phyloP scores from a whole-genome alignment of 2,329 filamentous ascomycete species.

The Alternaria postmessia region DNA sequence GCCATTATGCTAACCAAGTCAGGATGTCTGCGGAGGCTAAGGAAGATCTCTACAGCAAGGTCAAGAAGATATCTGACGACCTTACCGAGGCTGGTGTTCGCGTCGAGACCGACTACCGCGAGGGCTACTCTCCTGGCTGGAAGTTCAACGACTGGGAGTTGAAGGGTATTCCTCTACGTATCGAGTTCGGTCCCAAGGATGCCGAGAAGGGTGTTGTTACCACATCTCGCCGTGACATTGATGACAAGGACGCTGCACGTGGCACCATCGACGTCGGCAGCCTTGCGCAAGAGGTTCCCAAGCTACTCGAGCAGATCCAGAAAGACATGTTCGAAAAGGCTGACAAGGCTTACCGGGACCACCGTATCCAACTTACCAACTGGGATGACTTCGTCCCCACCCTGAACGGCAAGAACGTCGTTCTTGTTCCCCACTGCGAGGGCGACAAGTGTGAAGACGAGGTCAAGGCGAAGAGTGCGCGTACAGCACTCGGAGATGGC shows the following conservation, averaged over 20 bases:
- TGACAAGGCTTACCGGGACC: slow-evolving; percentile 77
- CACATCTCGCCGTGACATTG: slow-evolving; percentile 84
- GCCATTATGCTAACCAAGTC: slow-evolving; percentile 8
- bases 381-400: slow-evolving; percentile 93
- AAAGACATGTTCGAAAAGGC: slow-evolving; percentile 80
- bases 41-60: slow-evolving; percentile 76
- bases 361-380: slow-evolving; percentile 79
- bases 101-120: slow-evolving; percentile 81
- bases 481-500: slow-evolving; percentile 73
- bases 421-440: slow-evolving; percentile 89
- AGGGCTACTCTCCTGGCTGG: slow-evolving; percentile 90
- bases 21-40: slow-evolving; percentile 72
- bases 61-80: slow-evolving; percentile 73
- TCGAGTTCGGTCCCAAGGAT: slow-evolving; percentile 97
- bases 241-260: slow-evolving; percentile 69
- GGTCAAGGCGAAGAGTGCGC: slow-evolving; percentile 91
- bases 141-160: slow-evolving; percentile 99
- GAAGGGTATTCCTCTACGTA: slow-evolving; percentile 89
- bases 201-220: slow-evolving; percentile 84
- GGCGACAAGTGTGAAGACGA: slow-evolving; percentile 87
- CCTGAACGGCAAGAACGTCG: slow-evolving; percentile 90
- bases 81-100: slow-evolving; percentile 79
- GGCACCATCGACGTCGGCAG: slow-evolving; percentile 77
- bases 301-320: slow-evolving; percentile 89
- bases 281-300: slow-evolving; percentile 75